Base-by-base conservation (phyloP, 805 yeast genomes). In the Candida maltosa region DNA sequence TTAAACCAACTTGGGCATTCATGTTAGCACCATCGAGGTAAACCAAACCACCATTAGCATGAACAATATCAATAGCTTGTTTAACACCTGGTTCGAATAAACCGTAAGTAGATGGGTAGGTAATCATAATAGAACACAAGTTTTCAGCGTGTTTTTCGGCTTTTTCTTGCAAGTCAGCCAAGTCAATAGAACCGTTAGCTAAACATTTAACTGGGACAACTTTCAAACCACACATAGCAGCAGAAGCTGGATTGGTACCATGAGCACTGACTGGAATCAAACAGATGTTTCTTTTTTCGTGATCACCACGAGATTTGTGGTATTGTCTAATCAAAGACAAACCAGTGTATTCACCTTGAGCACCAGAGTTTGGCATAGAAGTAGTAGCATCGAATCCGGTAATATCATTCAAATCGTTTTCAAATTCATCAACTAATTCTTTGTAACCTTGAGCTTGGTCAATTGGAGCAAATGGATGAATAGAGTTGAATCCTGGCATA, bases 161-260 rank as follows among this genome's bases (percentile, higher is more conserved):
- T 61, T 89, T 87, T 12, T 63, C 71, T 16, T 74, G 68, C 51
- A 93, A 66, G 56, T 93, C 97, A 3, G 49, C 69, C 34, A 93
- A 58, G 52, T 93, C 96, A 38, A 93, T 76, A 38, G 93, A 86
- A 36, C 98, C 98, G 52, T 88, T 78, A 10, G 70, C 56, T 37
- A 82, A 65, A 67, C 98, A 93, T 58, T 88, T 87, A 30, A 93
- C 87, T 4, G 97, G 82, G 15, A 93, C 87, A 30, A 93, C 97
- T 60, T 86, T 87, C 62, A 93, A 66, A 24, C 96, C 97, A 48
- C 94, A 82, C 96, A 93, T 93, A 14, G 96, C 87, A 14, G 98
- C 97, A 29, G 96, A 87, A 0, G 98, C 98, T 16, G 98, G 98
- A 56, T 93, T 93, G 12, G 98, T 93, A 40, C 98, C 98, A 55